A percentile compares a stretch with the other conserved stretches of the same genome.
Evolutionary conservation across 2,329 filamentous ascomycete genomes (phyloP).

Genomic region (Aspergillus unguis): DNA sequence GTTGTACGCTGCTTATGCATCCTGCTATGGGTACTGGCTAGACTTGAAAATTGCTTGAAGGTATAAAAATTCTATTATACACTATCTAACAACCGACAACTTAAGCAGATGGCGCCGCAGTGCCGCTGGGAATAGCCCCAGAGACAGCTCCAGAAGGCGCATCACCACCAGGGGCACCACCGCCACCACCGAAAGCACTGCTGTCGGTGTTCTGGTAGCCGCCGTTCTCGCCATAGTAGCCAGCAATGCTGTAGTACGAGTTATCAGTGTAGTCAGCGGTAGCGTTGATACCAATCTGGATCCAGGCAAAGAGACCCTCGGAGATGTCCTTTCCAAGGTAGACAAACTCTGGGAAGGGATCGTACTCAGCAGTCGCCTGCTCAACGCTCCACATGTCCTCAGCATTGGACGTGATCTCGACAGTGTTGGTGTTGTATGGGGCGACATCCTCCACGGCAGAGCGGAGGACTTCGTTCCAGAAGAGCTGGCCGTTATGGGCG

Average conservation of each 20-base stretch:
- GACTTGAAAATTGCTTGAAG: too few relatives aligned
- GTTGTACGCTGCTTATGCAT: too few relatives aligned
- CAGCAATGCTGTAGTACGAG: constrained; percentile 23
- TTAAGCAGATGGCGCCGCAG: constrained; percentile 9
- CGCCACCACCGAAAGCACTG: constrained; percentile 13
- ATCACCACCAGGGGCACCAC: neutral
- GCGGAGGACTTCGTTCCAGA: constrained; percentile 49
- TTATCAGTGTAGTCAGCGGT: constrained; percentile 32
- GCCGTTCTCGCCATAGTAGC: constrained; percentile 22
- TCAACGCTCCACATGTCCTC: constrained; percentile 43
- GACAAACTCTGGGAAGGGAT: constrained; percentile 54
- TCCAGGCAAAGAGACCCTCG: constrained; percentile 51
- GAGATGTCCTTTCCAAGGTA: constrained; percentile 50
- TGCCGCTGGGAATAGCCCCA: constrained; percentile 15
- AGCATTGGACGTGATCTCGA: constrained; percentile 39
- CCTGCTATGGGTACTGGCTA: too few relatives aligned
- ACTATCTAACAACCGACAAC: neutral
- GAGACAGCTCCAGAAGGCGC: constrained; percentile 13
- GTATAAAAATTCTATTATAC: too few relatives aligned
- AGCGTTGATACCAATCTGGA: constrained; percentile 47
- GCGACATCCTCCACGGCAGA: constrained; percentile 41
- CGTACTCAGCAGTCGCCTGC: constrained; percentile 45
- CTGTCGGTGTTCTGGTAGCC: constrained; percentile 21
- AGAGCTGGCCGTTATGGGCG: constrained; percentile 51
- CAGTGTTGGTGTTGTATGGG: constrained; percentile 35